A percentile compares a stretch with the other conserved stretches of the same genome.
phyloP scores from a whole-genome alignment of 139 green algal genomes.

The Limnomonas spitsbergensis region DNA sequence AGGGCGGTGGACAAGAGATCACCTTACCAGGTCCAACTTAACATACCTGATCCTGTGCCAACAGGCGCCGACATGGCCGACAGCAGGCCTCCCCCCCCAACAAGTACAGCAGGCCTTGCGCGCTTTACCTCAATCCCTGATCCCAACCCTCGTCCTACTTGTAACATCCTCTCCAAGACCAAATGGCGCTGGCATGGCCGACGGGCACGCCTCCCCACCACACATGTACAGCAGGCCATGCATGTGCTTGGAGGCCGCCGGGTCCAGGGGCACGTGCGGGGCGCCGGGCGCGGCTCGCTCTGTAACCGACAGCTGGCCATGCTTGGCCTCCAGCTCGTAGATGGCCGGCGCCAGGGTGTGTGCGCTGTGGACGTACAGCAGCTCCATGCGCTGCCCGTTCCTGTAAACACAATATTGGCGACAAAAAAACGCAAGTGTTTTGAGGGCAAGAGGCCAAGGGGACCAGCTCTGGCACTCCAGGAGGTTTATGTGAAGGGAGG shows the following conservation, averaged over 20 bases:
- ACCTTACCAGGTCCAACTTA: too few relatives aligned
- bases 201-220: conserved; percentile 69
- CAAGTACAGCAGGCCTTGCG: too few relatives aligned
- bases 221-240: conserved; percentile 66
- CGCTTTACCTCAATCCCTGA: too few relatives aligned
- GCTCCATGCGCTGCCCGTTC: conserved; percentile 65
- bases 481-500: too few relatives aligned
- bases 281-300: neutral
- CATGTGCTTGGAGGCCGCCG: conserved; percentile 52
- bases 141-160: neutral
- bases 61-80: too few relatives aligned
- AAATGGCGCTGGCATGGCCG: conserved; percentile 70
- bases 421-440: too few relatives aligned
- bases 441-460: too few relatives aligned
- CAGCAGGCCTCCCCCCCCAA: too few relatives aligned
- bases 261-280: conserved; percentile 28
- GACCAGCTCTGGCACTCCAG: too few relatives aligned
- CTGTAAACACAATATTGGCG: conserved; percentile 35
- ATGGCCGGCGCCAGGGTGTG: conserved; percentile 77
- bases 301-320: conserved; percentile 30
- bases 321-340: conserved; percentile 59
- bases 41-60: too few relatives aligned
- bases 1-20: too few relatives aligned
- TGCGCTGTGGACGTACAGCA: conserved; percentile 70
- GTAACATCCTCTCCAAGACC: conserved; percentile 12